These are phyloP conservation scores for Claviceps pazoutovae DNA, from an alignment of 2,329 filamentous ascomycete species.

Conservation along the genomic window DNA sequence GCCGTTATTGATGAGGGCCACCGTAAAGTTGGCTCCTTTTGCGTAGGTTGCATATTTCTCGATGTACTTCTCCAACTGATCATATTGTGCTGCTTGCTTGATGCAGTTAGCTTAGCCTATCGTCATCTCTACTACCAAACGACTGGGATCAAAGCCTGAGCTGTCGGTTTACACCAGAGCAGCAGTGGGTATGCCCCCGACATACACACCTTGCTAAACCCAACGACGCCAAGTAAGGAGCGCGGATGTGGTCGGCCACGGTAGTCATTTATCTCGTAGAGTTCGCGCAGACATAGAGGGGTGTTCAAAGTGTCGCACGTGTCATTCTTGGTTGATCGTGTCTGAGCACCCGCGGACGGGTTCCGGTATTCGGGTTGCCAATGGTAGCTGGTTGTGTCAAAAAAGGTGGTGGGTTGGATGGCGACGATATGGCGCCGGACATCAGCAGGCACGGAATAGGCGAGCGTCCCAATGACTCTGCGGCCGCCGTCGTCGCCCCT, in stretches of 20 bases:
- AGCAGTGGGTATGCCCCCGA: too few relatives aligned
- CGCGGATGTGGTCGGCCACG: slow-evolving; percentile 44
- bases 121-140: too few relatives aligned
- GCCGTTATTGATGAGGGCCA: slow-evolving; percentile 43
- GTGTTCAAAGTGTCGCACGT: slow-evolving; percentile 26
- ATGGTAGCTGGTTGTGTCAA: slow-evolving; percentile 3
- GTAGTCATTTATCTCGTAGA: slow-evolving; percentile 29
- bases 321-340: slow-evolving; percentile 5
- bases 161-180: too few relatives aligned
- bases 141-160: too few relatives aligned
- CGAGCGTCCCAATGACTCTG: slow-evolving; percentile 24
- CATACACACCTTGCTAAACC: slow-evolving; percentile 27
- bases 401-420: slow-evolving; percentile 34
- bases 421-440: slow-evolving; percentile 23
- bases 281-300: slow-evolving; percentile 28
- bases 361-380: not conserved
- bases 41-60: slow-evolving; percentile 36
- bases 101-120: not conserved
- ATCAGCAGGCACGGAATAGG: slow-evolving; percentile 25
- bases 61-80: slow-evolving; percentile 44
- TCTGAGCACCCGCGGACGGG: not conserved
- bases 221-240: slow-evolving; percentile 49
- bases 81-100: slow-evolving; percentile 35
- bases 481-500: slow-evolving; percentile 22
- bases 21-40: slow-evolving; percentile 40